phyloP scores from a whole-genome alignment of 2,329 filamentous ascomycete species.

The Pyricularia grisea region DNA sequence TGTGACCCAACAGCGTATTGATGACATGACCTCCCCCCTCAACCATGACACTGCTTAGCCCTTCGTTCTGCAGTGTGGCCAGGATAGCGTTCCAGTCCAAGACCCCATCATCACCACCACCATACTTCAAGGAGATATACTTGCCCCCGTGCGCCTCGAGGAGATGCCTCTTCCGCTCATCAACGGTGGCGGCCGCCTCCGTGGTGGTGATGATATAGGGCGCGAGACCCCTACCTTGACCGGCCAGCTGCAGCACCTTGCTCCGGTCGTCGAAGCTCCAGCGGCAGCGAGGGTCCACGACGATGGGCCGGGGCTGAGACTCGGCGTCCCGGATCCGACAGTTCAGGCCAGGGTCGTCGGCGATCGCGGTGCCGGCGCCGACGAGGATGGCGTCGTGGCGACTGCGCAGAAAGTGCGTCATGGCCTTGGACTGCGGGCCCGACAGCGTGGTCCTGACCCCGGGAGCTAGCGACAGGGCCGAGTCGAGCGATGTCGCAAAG shows the following conservation, averaged over 20 bases:
- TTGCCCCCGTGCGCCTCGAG: conserved; percentile 42
- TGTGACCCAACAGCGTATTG: conserved; percentile 60
- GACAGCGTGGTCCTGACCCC: conserved; percentile 78
- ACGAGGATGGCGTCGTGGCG: conserved; percentile 78
- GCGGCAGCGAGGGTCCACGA: conserved; percentile 70
- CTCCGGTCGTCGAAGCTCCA: conserved; percentile 55
- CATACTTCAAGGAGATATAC: conserved; percentile 30
- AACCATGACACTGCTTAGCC: conserved; percentile 75
- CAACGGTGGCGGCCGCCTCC: conserved; percentile 35
- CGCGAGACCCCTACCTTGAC: conserved; percentile 56
- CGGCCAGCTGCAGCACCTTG: conserved; percentile 58
- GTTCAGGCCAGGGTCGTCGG: conserved; percentile 80
- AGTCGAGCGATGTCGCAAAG: conserved; percentile 85
- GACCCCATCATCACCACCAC: conserved; percentile 32
- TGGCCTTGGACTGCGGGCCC: conserved; percentile 72
- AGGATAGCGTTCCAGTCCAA: conserved; percentile 54
- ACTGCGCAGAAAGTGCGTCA: conserved; percentile 86
- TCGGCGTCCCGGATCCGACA: conserved; percentile 39
- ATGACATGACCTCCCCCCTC: conserved; percentile 81
- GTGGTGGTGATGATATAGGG: conserved; percentile 55
- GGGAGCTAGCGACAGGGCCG: conserved; percentile 64
- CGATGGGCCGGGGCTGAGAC: conserved; percentile 66
- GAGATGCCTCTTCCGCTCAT: conserved; percentile 29
- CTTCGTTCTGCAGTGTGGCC: conserved; percentile 42
- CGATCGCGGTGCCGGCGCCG: conserved; percentile 73